Conservation (phyloP, 768 basidiomycete species). For the Kondoa malvinella region DNA sequence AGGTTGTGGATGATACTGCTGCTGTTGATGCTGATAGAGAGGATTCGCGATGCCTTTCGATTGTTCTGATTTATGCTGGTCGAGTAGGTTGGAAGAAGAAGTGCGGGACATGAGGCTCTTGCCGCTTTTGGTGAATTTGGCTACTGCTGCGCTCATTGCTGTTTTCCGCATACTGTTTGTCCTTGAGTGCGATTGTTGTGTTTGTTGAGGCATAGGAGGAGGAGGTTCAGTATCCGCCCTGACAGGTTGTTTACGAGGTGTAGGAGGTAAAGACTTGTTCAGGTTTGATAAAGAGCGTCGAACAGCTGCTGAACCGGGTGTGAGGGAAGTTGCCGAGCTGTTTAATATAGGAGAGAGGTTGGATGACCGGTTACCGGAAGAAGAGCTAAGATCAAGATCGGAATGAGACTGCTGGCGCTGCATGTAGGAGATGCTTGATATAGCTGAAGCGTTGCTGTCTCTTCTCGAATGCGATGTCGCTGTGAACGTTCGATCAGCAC, state of each 20-base stretch:
- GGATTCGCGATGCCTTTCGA: too few relatives aligned
- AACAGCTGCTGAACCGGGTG: not conserved
- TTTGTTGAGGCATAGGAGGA: not conserved
- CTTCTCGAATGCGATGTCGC: not conserved
- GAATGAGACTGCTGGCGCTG: not conserved
- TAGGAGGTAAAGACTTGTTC: slow-evolving; percentile 3
- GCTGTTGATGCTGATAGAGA: too few relatives aligned
- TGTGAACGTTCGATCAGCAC: not conserved
- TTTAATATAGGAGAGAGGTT: not conserved
- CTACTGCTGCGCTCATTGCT: not conserved
- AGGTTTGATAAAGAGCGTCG: slow-evolving; percentile 1
- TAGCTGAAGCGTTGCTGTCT: not conserved
- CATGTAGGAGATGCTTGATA: not conserved
- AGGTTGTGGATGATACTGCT: not conserved
- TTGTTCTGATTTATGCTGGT: not conserved
- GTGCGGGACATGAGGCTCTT: slow-evolving; percentile 3
- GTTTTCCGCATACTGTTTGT: not conserved
- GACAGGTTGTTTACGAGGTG: not conserved
- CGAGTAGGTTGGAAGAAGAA: not conserved
- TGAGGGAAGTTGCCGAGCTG: not conserved
- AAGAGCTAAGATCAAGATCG: not conserved
- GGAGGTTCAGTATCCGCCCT: not conserved
- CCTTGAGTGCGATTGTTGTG: not conserved
- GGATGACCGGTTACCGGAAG: not conserved
- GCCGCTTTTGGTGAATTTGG: slow-evolving; percentile 3